These are phyloP conservation scores for Rachicladosporium sp. DNA, from an alignment of 2,329 filamentous ascomycete genomes.

Conservation along the genomic window DNA sequence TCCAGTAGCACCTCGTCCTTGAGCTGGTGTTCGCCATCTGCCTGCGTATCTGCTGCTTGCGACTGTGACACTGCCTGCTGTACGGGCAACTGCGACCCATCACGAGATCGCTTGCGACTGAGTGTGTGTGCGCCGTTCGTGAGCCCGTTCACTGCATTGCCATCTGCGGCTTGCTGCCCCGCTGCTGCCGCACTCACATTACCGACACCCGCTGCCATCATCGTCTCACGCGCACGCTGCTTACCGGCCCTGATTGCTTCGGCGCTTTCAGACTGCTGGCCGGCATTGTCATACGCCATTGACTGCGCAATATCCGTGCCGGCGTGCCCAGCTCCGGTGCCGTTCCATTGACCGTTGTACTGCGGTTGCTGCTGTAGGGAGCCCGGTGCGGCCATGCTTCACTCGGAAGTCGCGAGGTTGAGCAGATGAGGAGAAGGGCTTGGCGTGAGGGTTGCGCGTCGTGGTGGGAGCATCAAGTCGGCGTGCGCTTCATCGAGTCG, in stretches of 20 bases:
- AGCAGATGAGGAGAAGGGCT: slow-evolving; percentile 2
- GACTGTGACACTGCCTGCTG: slow-evolving; percentile 10
- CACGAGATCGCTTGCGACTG: slow-evolving; percentile 47
- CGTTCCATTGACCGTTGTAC: slow-evolving; percentile 8
- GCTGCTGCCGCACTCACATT: slow-evolving; percentile 10
- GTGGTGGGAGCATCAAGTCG: slow-evolving; percentile 5
- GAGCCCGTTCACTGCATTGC: slow-evolving; percentile 6
- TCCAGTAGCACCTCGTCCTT: slow-evolving; percentile 37
- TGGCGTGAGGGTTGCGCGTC: background rate
- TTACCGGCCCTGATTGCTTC: slow-evolving; percentile 46
- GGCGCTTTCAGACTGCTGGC: slow-evolving; percentile 9
- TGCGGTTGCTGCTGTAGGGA: slow-evolving; percentile 5
- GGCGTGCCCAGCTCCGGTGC: background rate
- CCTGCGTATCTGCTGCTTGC: slow-evolving; percentile 4
- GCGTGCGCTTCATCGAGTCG: background rate
- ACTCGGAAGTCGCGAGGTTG: background rate
- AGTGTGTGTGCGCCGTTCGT: slow-evolving; percentile 37
- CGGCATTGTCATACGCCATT: background rate
- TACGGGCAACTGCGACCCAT: slow-evolving; percentile 42
- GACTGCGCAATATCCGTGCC: background rate
- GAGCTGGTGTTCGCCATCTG: slow-evolving; percentile 10
- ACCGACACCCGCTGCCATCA: slow-evolving; percentile 39
- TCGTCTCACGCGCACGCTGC: slow-evolving; percentile 46
- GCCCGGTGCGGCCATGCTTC: slow-evolving; percentile 6
- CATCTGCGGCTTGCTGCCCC: slow-evolving; percentile 14